Evolutionary conservation across 163 green algal species (phyloP).

Genomic region (Prototheca cutis): DNA sequence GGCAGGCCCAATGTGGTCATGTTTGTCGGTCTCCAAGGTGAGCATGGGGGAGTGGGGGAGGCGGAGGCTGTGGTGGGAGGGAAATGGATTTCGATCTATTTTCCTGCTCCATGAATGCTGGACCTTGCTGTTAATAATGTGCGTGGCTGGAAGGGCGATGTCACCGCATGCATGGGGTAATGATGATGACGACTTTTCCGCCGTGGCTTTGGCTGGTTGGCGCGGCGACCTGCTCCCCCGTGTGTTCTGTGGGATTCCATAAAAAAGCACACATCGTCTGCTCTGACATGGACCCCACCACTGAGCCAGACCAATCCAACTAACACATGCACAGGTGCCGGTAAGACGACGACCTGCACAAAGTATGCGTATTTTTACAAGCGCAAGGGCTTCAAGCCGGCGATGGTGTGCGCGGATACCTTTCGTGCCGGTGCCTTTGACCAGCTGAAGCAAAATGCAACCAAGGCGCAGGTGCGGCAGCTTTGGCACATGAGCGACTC

Average conservation of each 20-base stretch:
- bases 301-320: neutral
- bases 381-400: constrained; percentile 93
- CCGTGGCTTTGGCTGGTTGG: too few species aligned
- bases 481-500: too few species aligned
- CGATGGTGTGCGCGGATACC: constrained; percentile 97
- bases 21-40: constrained; percentile 92
- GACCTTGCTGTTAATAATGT: too few species aligned
- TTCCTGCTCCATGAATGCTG: neutral
- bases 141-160: too few species aligned
- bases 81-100: neutral
- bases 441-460: constrained; percentile 98
- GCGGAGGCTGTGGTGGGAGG: neutral
- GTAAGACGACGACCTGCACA: constrained; percentile 97
- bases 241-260: too few species aligned
- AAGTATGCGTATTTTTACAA: constrained; percentile 97
- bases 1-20: constrained; percentile 87
- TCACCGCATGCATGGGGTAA: too few species aligned
- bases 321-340: constrained; percentile 19
- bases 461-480: constrained; percentile 80
- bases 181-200: too few species aligned
- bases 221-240: too few species aligned
- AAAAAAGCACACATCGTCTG: neutral
- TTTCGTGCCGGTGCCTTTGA: constrained; percentile 83
- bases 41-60: neutral
- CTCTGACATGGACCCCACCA: neutral